Evolutionary conservation across 1,284 basidiomycete genomes (phyloP).

Genomic region (Exobasidium rhododendri): DNA sequence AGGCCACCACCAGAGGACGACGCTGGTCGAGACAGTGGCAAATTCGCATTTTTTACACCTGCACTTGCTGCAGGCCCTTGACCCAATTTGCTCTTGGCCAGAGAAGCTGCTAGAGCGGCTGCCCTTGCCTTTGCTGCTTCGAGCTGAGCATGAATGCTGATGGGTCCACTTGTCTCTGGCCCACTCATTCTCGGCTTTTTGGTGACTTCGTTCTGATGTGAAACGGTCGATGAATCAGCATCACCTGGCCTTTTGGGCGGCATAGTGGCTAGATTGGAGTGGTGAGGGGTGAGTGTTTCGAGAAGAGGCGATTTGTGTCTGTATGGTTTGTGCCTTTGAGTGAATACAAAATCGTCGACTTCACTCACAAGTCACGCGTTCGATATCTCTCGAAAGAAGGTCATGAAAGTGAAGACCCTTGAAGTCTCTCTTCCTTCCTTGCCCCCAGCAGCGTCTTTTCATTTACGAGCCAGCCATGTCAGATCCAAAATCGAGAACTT

Average conservation of each 20-base stretch:
- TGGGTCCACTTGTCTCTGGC: background rate
- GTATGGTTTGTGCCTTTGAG: too few relatives aligned
- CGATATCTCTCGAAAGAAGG: too few relatives aligned
- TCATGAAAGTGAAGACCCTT: too few relatives aligned
- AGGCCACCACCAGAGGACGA: background rate
- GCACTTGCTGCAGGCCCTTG: background rate
- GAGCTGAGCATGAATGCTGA: constrained; percentile 34
- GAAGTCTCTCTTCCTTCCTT: too few relatives aligned
- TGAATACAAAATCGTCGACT: too few relatives aligned
- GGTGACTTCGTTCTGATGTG: background rate
- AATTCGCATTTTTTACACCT: background rate
- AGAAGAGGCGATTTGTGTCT: too few relatives aligned
- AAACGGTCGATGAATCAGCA: background rate
- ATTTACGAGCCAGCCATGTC: too few relatives aligned
- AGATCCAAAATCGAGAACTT: too few relatives aligned
- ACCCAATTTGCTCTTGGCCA: constrained; percentile 17
- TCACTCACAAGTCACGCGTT: too few relatives aligned
- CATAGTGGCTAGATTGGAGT: too few relatives aligned
- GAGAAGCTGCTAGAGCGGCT: constrained; percentile 26
- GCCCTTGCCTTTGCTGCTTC: constrained; percentile 35
- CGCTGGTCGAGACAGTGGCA: background rate
- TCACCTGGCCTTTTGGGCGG: background rate
- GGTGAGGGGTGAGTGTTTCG: too few relatives aligned
- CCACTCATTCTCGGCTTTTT: background rate
- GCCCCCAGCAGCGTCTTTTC: too few relatives aligned